These are phyloP conservation scores for Penicillium sp. DNA, from an alignment of 2,329 filamentous ascomycete species.

Conservation along the genomic window DNA sequence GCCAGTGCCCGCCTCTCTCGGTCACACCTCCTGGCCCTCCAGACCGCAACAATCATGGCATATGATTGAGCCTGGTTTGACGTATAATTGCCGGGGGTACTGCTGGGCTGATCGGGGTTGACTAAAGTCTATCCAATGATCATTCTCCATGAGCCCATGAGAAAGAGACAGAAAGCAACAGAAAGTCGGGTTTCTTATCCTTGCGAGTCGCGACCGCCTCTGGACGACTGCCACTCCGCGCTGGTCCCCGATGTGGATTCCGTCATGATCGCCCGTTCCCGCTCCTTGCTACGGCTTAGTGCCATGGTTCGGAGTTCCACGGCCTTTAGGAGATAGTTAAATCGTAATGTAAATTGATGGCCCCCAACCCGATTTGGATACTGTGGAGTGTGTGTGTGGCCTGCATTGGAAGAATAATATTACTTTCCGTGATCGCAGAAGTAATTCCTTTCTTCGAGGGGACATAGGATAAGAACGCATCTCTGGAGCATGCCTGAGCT, in stretches of 20 bases:
- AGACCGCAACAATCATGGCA: constrained; percentile 18
- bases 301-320: constrained; percentile 2
- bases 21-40: background rate
- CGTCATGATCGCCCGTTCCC: constrained; percentile 19
- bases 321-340: constrained; percentile 9
- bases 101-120: background rate
- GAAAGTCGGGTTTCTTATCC: background rate
- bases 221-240: background rate
- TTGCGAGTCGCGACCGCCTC: background rate
- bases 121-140: background rate
- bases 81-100: constrained; percentile 3
- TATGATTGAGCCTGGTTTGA: background rate
- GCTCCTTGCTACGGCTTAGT: constrained; percentile 14
- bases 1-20: background rate
- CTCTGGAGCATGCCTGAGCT: background rate
- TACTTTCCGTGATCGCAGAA: background rate
- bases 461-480: background rate
- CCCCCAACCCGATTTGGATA: background rate
- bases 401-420: background rate
- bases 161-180: background rate
- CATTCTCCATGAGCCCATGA: constrained; percentile 8
- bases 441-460: background rate
- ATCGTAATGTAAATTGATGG: background rate
- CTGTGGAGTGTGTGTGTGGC: background rate
- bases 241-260: constrained; percentile 12